These are phyloP conservation scores for Leccinum pellstonianum DNA, from an alignment of 768 basidiomycete species.

Conservation along the genomic window DNA sequence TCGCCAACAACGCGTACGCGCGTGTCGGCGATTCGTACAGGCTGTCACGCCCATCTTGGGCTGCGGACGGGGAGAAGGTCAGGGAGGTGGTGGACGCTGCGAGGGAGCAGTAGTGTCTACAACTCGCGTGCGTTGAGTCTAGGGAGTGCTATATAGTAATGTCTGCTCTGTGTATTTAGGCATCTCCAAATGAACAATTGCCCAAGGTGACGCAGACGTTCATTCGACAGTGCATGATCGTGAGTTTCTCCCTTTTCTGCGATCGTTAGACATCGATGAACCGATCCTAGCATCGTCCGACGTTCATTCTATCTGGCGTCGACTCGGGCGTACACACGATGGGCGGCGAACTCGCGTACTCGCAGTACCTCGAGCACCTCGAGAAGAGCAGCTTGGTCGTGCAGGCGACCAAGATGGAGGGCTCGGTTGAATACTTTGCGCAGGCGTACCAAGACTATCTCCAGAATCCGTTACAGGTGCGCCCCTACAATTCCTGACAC, in stretches of 20 bases:
- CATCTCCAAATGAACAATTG: conserved; percentile 30
- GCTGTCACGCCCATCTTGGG: neutral
- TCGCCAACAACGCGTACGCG: neutral
- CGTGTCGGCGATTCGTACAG: neutral
- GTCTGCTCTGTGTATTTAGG: too few relatives aligned
- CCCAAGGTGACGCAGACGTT: conserved; percentile 92
- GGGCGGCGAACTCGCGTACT: conserved; percentile 86
- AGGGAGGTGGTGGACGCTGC: neutral
- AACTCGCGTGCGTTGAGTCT: too few relatives aligned
- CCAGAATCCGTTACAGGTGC: conserved; percentile 89
- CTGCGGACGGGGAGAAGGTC: neutral
- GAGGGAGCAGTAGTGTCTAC: too few relatives aligned
- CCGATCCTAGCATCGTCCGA: conserved; percentile 71
- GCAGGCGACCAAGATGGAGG: conserved; percentile 59
- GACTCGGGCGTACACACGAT: conserved; percentile 61
- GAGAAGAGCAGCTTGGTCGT: conserved; percentile 74
- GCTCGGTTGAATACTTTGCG: conserved; percentile 87
- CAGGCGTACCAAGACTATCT: conserved; percentile 94
- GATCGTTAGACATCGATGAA: conserved; percentile 18
- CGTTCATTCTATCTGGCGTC: conserved; percentile 76
- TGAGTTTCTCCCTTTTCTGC: conserved; percentile 33
- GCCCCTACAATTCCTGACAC: conserved; percentile 18
- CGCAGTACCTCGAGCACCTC: conserved; percentile 83
- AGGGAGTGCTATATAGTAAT: too few relatives aligned
- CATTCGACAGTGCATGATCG: conserved; percentile 86